These are phyloP conservation scores for Phaffomyces thermotolerans DNA, from an alignment of 805 yeast genomes.

Conservation along the genomic window DNA sequence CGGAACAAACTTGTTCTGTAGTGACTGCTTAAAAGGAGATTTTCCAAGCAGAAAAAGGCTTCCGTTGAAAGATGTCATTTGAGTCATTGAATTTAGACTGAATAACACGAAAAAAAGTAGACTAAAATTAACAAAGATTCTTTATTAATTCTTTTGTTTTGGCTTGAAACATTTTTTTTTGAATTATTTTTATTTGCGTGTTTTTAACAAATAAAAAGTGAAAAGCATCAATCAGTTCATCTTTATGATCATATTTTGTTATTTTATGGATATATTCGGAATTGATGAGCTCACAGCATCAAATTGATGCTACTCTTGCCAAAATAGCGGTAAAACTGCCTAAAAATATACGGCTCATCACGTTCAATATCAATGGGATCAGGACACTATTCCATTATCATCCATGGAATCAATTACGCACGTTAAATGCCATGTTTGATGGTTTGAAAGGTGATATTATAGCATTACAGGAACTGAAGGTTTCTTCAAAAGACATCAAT, in stretches of 20 bases:
- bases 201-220: neutral
- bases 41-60: constrained; percentile 8
- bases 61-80: constrained; percentile 1
- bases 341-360: constrained; percentile 22
- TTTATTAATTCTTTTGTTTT: neutral
- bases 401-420: constrained; percentile 63
- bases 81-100: neutral
- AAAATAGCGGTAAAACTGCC: neutral
- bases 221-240: too few relatives aligned
- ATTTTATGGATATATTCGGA: neutral
- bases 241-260: too few relatives aligned
- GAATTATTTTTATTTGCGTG: neutral
- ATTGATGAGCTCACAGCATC: neutral
- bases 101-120: too few relatives aligned
- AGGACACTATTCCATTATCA: constrained; percentile 73
- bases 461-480: constrained; percentile 83
- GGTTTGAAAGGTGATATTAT: constrained; percentile 64
- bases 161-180: too few relatives aligned
- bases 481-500: constrained; percentile 43
- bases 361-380: constrained; percentile 83
- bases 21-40: constrained; percentile 18
- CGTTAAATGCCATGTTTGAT: constrained; percentile 36
- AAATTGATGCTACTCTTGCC: neutral
- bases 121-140: neutral
- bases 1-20: constrained; percentile 7